Conservation (phyloP, 2,329 filamentous ascomycete species). For the Chaetomium strumarium region DNA sequence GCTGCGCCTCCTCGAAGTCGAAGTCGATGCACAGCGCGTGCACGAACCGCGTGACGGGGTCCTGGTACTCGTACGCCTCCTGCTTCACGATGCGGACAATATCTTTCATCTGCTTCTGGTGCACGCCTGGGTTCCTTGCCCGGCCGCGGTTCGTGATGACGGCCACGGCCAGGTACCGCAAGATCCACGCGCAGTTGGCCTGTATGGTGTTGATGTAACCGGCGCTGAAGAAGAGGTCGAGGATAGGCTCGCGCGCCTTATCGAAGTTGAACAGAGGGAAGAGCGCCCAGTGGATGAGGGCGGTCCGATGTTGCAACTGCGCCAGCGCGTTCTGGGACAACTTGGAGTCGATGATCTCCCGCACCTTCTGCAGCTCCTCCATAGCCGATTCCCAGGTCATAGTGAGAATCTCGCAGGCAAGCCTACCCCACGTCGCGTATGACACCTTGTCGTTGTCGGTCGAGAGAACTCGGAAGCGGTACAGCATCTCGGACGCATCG, state of each 20-base stretch:
- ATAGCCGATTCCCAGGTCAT: constrained; percentile 92
- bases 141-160: constrained; percentile 90
- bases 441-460: constrained; percentile 98
- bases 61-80: constrained; percentile 94
- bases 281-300: constrained; percentile 96
- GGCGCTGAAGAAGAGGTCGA: constrained; percentile 95
- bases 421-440: constrained; percentile 94
- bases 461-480: constrained; percentile 95
- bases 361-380: constrained; percentile 84
- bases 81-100: constrained; percentile 92
- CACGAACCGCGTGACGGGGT: constrained; percentile 94
- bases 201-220: constrained; percentile 99
- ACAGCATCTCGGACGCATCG: constrained; percentile 84
- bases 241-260: constrained; percentile 78
- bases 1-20: constrained; percentile 94
- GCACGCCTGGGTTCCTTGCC: constrained; percentile 71
- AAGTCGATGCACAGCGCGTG: constrained; percentile 93
- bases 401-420: constrained; percentile 90
- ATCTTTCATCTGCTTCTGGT: constrained; percentile 99
- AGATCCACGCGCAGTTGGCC: constrained; percentile 92
- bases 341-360: constrained; percentile 87
- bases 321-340: constrained; percentile 94
- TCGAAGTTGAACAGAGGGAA: constrained; percentile 99
- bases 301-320: constrained; percentile 92
- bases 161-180: constrained; percentile 87